These are phyloP conservation scores for Ceratocystis eucalypticola DNA, from an alignment of 2,329 filamentous ascomycete species.

Conservation along the genomic window DNA sequence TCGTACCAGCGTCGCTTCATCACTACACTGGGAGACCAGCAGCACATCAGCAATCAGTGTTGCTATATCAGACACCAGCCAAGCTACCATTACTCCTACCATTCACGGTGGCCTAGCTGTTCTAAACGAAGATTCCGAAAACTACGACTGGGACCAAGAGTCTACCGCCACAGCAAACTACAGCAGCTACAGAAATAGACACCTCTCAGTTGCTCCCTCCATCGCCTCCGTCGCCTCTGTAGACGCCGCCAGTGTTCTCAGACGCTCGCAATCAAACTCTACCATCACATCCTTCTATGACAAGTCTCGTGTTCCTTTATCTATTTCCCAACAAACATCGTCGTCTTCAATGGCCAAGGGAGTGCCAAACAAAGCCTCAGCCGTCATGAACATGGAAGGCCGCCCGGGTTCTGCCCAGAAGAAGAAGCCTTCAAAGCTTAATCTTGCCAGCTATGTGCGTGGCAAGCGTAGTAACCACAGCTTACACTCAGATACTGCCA, in stretches of 20 bases:
- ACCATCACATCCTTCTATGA: slow-evolving; percentile 47
- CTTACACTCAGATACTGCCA: slow-evolving; percentile 25
- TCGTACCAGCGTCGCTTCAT: slow-evolving; percentile 14
- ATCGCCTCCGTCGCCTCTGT: slow-evolving; percentile 23
- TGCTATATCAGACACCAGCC: slow-evolving; percentile 13
- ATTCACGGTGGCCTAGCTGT: slow-evolving; percentile 10
- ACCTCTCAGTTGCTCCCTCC: slow-evolving; percentile 20
- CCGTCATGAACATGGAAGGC: slow-evolving; percentile 35
- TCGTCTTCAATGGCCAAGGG: slow-evolving; percentile 46
- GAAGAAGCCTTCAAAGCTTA: slow-evolving; percentile 37
- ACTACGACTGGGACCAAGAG: slow-evolving; percentile 16
- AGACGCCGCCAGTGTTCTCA: slow-evolving; percentile 32
- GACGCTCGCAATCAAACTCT: slow-evolving; percentile 39
- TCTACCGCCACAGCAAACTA: slow-evolving; percentile 11
- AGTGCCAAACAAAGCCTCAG: slow-evolving; percentile 35
- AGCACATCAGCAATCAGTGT: slow-evolving; percentile 14
- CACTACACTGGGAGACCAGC: slow-evolving; percentile 13
- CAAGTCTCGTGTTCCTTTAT: slow-evolving; percentile 40
- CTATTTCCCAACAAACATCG: slow-evolving; percentile 47
- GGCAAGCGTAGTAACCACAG: slow-evolving; percentile 25
- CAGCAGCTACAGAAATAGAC: slow-evolving; percentile 8
- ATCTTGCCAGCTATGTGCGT: slow-evolving; percentile 29
- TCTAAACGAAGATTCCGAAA: slow-evolving; percentile 14
- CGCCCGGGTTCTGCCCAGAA: slow-evolving; percentile 20
- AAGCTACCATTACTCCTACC: slow-evolving; percentile 11